Base-by-base conservation (phyloP, 2,329 filamentous ascomycete genomes). In the Colletotrichum sp. region DNA sequence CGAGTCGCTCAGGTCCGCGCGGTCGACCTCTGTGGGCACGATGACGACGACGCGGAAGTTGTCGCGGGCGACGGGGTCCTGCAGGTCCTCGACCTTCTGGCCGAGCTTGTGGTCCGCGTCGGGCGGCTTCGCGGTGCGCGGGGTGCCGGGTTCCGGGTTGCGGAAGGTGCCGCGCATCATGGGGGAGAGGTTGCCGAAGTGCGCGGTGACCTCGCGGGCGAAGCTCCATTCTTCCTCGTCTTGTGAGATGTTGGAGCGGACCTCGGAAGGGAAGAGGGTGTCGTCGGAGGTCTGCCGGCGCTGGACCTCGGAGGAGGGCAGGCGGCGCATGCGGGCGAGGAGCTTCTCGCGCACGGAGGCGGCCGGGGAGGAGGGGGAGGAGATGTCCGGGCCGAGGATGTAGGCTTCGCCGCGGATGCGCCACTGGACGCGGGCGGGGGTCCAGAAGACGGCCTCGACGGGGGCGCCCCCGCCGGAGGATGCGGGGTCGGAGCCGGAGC, bases 101-200 rank as follows among this genome's bases (percentile, higher is more conserved):
- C 91, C 92, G 18, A 91, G 81, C 5, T 87, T 79, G 1, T 85
- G 85, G 13, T 84, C 82, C 15, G 86, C 79, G 8, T 73, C 82
- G 88, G 81, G 34, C 78, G 89, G 83, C 79, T 89, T 80, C 81
- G 91, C 78, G 78, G 89, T 84, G 79, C 94, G 82, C 65, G 92
- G 89, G 76, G 88, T 87, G 0, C 94, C 94, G 0, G 94, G 93
- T 8, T 90, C 87, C 81, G 97, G 90, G 82, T 94, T 92, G 84
- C 92, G 93, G 83, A 96, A 96, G 10, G 91, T 90, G 12, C 94
- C 94, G 82, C 96, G 90, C 92, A 98, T 95, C 1, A 88, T 87
- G 8, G 96, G 96, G 78, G 91, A 93, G 79, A 97, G 85, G 83
- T 98, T 98, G 24, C 95, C 96, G 90, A 98, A 98, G 83, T 97